Evolutionary conservation across 345 rosid species (phyloP).

Genomic region (Kernera saxatilis): DNA sequence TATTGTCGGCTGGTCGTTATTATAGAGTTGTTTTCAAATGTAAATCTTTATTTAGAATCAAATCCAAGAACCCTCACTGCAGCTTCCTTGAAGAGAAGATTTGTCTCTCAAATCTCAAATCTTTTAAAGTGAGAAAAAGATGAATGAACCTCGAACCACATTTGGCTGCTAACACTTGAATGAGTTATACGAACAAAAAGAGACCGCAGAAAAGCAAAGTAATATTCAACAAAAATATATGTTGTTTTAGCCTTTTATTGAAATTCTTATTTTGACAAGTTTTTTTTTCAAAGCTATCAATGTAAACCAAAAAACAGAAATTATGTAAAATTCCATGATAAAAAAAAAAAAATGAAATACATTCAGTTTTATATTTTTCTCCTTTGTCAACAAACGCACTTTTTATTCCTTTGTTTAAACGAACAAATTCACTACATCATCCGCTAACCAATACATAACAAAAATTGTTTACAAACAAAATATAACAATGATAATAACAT

Average conservation of each 20-base stretch:
- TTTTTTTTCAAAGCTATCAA: neutral
- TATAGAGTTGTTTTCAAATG: neutral
- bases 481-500: too few species aligned
- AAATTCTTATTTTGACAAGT: neutral
- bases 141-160: conserved; percentile 9
- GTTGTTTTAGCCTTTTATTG: neutral
- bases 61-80: conserved; percentile 14
- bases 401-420: too few species aligned
- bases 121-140: neutral
- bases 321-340: neutral
- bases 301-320: too few species aligned
- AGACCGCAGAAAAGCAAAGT: neutral
- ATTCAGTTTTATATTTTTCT: too few species aligned
- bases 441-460: too few species aligned
- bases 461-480: too few species aligned
- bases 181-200: neutral
- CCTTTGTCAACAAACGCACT: too few species aligned
- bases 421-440: too few species aligned
- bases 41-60: conserved; percentile 1
- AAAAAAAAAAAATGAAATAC: too few species aligned
- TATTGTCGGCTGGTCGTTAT: conserved; percentile 6
- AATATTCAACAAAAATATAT: neutral
- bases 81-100: conserved; percentile 21
- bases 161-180: conserved; percentile 20
- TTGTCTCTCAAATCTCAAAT: conserved; percentile 1